Conservation (phyloP, 2,329 filamentous ascomycete genomes). For the Aspergillus flavus region DNA sequence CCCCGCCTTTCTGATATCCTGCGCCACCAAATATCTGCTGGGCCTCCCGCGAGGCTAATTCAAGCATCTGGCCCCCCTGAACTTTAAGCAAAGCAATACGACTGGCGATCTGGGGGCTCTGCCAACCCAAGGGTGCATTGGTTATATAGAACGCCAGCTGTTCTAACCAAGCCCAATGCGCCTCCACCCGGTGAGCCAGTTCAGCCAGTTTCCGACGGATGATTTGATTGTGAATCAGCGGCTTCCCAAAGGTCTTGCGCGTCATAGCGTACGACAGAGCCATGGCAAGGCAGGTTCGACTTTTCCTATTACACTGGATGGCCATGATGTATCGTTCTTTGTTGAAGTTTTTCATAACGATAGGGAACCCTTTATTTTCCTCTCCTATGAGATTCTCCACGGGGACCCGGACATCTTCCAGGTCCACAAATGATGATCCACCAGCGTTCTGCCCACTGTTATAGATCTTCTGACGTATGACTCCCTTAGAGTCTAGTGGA, state of each 20-base stretch:
- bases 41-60: constrained; percentile 7
- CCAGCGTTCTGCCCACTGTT: constrained; percentile 48
- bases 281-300: no score
- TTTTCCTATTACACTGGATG: no score
- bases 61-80: constrained; percentile 1
- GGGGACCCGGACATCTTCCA: constrained; percentile 79
- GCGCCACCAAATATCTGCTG: constrained; percentile 11
- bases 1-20: constrained; percentile 6
- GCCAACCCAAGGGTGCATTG: no score
- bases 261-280: not conserved
- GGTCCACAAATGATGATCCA: constrained; percentile 42
- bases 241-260: constrained; percentile 8
- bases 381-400: constrained; percentile 72
- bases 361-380: constrained; percentile 78
- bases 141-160: no score
- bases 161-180: no score
- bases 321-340: no score
- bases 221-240: constrained; percentile 4
- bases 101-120: not conserved
- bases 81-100: constrained; percentile 7
- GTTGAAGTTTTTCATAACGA: constrained; percentile 57
- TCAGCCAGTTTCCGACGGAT: constrained; percentile 3
- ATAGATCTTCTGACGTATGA: constrained; percentile 35
- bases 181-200: no score
- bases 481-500: constrained; percentile 60